Conservation (phyloP, 495 filamentous ascomycete genomes). For the Podospora pseudocomata region DNA sequence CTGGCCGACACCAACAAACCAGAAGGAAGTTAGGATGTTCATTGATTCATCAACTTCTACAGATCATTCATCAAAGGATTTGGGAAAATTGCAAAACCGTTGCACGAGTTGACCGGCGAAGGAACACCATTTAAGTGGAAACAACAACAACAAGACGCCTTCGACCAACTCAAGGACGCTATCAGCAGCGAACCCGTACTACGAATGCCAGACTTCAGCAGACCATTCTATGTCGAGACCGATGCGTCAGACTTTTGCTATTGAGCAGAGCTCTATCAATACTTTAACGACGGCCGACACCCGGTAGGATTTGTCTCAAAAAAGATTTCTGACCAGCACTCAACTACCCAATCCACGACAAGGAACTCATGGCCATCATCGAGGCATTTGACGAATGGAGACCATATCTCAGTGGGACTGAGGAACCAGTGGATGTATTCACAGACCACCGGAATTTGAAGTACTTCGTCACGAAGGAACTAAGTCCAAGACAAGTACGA, state of each 20-base stretch:
- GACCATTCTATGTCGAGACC: neutral
- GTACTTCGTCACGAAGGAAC: no score
- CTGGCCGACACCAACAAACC: neutral
- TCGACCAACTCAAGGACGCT: neutral
- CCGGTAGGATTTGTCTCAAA: neutral
- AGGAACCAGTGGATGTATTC: neutral
- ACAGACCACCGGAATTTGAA: neutral
- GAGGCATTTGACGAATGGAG: neutral
- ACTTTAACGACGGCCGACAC: neutral
- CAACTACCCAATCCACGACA: neutral
- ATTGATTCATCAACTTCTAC: neutral
- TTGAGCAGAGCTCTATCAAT: neutral
- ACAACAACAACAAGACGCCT: neutral
- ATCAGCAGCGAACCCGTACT: neutral
- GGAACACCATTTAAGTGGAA: neutral
- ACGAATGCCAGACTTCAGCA: neutral
- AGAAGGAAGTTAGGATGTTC: neutral
- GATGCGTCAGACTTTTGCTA: neutral
- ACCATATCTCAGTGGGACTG: neutral
- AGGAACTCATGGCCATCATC: constrained; percentile 9
- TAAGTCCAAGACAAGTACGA: no score
- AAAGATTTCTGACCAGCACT: neutral
- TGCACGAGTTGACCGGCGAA: neutral
- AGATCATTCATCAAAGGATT: neutral
- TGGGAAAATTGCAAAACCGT: neutral